Base-by-base conservation (phyloP, 805 yeast species). In the Millerozyma miso region DNA sequence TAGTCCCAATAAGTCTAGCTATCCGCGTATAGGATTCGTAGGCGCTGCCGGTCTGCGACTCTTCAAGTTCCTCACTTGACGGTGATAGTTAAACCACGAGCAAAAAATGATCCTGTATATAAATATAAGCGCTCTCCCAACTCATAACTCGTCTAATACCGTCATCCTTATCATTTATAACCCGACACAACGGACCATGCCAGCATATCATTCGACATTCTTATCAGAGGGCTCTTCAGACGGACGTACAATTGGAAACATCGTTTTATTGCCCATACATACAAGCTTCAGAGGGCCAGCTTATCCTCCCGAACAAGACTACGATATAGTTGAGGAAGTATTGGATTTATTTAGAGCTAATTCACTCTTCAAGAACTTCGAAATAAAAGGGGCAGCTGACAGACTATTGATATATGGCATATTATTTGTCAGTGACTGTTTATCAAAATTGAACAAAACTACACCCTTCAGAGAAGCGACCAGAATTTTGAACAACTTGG, bases 361-460 rank as follows among this genome's bases (percentile, higher is more conserved):
- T 65, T 86, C 97, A 10, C 91, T 93, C 67, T 93, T 93, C 78
- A 85, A 87, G 62, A 93, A 93, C 73, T 93, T 93, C 62, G 99
- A 93, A 68, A 90, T 93, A 69, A 88, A 88, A 63, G 96, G 97
- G 10, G 86, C 95, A 17, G 85, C 97, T 3, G 99, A 93, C 62
- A 77, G 99, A 52, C 77, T 91, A 8, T 72, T 93, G 46, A 90
- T 95, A 54, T 93, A 93, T 62, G 99, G 99, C 16, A 93, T 93
- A 42, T 70, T 93, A 46, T 93, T 79, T 62, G 80, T 88, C 31
- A 86, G 95, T 39, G 95, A 88, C 58, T 88, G 97, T 65, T 72
- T 93, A 45, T 73, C 82, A 33, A 75, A 80, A 45, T 68, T 93
- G 49, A 73, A 63, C 41, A 60, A 73, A 36, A 58, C 71, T 17